A percentile compares a stretch with the other conserved stretches of the same genome.
These are phyloP conservation scores for Pseudoturritis turrita DNA, from an alignment of 345 rosid species.

Conservation along the genomic window DNA sequence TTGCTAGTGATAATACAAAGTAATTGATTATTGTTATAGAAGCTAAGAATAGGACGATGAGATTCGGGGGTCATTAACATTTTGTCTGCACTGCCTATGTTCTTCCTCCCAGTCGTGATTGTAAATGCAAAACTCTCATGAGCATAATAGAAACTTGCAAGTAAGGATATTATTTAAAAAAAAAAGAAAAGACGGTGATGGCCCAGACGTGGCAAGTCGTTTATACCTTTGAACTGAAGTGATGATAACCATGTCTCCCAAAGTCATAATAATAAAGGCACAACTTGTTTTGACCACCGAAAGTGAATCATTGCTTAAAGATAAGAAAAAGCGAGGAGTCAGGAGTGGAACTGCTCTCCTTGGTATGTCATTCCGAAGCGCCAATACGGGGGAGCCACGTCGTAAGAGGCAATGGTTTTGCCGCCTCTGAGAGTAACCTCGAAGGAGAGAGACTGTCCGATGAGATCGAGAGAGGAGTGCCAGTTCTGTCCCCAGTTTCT, in stretches of 20 bases:
- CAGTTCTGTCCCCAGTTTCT: constrained; percentile 96
- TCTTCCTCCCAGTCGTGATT: not conserved
- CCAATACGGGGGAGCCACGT: constrained; percentile 79
- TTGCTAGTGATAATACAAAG: constrained; percentile 5
- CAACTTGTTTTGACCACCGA: constrained; percentile 7
- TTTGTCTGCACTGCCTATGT: not conserved
- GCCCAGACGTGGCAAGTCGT: not conserved
- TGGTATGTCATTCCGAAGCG: constrained; percentile 76
- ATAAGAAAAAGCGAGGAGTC: not conserved
- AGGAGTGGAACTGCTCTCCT: constrained; percentile 68
- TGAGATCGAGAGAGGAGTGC: constrained; percentile 66
- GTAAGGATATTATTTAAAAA: not conserved
- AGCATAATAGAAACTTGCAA: not conserved
- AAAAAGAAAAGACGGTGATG: not conserved
- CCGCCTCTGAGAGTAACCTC: constrained; percentile 69
- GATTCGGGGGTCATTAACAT: not conserved
- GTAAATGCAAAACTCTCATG: constrained; percentile 1
- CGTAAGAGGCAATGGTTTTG: constrained; percentile 66
- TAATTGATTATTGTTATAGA: constrained; percentile 12
- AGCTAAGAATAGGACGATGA: constrained; percentile 2
- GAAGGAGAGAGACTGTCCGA: constrained; percentile 80
- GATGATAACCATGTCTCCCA: not conserved
- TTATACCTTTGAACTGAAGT: not conserved
- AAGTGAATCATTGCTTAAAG: constrained; percentile 7
- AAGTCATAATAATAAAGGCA: not conserved